Conservation (phyloP, 176 grass and related monocot genomes). For the Elymus sibiricus region DNA sequence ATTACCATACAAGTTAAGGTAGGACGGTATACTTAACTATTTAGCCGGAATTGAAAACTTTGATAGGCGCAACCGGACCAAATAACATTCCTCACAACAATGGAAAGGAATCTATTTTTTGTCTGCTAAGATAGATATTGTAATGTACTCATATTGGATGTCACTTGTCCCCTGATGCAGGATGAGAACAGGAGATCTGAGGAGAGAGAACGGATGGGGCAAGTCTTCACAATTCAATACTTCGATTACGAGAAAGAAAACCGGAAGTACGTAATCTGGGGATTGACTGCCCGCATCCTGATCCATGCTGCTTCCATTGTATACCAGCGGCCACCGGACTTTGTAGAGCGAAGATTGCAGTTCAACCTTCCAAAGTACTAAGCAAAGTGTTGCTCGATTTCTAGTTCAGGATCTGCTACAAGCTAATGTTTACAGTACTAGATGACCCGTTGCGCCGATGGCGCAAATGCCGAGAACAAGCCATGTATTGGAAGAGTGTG, state of each 20-base stretch:
- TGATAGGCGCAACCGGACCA: background rate
- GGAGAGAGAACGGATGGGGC: constrained; percentile 67
- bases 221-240: constrained; percentile 51
- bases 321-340: constrained; percentile 48
- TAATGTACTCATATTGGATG: background rate
- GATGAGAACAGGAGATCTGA: constrained; percentile 57
- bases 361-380: constrained; percentile 45
- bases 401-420: constrained; percentile 6
- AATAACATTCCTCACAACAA: background rate
- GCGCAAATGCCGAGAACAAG: no score
- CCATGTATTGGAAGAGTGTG: no score
- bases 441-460: no score
- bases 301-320: constrained; percentile 67
- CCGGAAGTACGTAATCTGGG: constrained; percentile 65
- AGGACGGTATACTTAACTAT: background rate
- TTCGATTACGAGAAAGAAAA: constrained; percentile 45
- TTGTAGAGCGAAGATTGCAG: constrained; percentile 42
- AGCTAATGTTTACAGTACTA: no score
- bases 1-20: background rate
- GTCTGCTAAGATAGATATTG: background rate
- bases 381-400: constrained; percentile 40
- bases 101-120: background rate
- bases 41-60: background rate
- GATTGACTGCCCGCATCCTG: constrained; percentile 62
- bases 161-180: constrained; percentile 12